Evolutionary conservation across 139 green algal genomes (phyloP), one percentile per base, ranked within the genome.

Genomic region (Tetradesmus obliquus): DNA sequence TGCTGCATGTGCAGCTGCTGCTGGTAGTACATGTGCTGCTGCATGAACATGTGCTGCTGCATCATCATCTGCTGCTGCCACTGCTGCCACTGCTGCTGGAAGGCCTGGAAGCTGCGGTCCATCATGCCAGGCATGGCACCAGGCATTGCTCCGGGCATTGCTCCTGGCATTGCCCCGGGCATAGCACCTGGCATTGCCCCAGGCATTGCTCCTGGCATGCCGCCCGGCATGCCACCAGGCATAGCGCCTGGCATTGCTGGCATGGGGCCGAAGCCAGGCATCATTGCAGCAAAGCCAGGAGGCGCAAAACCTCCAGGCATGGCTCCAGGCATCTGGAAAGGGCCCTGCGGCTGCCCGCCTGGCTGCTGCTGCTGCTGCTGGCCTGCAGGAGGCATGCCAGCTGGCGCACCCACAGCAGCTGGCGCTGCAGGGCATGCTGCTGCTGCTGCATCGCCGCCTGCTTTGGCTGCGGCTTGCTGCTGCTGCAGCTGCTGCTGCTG

Each of bases 21-120:
- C 69, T 90, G 86, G 51, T 90, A 84, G 86, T 83, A 84, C 86
- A 83, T 83, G 71, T 90, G 71, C 53, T 84, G 71, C 71, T 90
- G 86, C 71, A 90, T 83, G 53, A 84, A 72, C 53, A 74, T 55
- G 7, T 90, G 86, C 71, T 84, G 71, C 86, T 90, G 86, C 71
- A 83, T 55, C 86, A 83, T 84, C 51, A 54, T 55, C 71, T 90
- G 86, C 71, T 83, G 71, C 69, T 90, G 86, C 86, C 71, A 84
- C 3, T 90, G 86, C 51, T 89, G 84, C 84, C 24, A 82, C 84
- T 89, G 62, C 84, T 90, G 86, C 86, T 90, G 86, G 71, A 55
- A 90, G 2, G 85, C 86, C 20, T 55, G n/a, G 86, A 83, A 84
- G 54, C 54, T 69, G 53, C 53, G 69, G 54, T 84, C 86, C 71